Base-by-base conservation (phyloP, 305 asterid genomes). In the Euphrasia arctica region DNA sequence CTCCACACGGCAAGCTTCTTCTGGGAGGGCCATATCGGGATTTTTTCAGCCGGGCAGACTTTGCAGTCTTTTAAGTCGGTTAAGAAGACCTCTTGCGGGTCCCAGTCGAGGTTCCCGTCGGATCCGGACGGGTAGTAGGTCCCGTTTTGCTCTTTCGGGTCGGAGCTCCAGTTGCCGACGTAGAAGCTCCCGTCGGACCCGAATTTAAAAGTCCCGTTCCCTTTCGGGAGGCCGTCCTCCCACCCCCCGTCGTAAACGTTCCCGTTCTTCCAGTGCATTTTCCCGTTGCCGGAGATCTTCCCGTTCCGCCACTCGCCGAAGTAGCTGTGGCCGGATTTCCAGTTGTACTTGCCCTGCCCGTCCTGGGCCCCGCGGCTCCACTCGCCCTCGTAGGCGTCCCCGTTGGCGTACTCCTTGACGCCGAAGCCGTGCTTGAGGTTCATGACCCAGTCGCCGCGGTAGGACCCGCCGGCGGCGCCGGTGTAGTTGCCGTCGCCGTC, bases 1-100 rank as follows among this genome's bases (percentile, higher is more conserved):
- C 81, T 82, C 93, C 91, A 87, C 12, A 78, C 81, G 0, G 96
- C 96, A 4, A 91, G 80, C 80, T 84, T 89, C 78, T 91, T 84
- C 64, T 92, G 91, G 0, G 97, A 92, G 4, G 98, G 98, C 87
- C 89, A 80, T n/a, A 89, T 67, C 0, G 90, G 80, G 10, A 92
- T 79, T 65, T 80, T 87, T 64, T 89, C 96, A 4, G 66, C 58
- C 0, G 83, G 87, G 42, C 80, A 78, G 12, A 88, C 73, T 64
- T 42, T 78, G 62, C 87, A 81, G 2, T 83, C 86, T 14, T 76
- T 80, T 77, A 88, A 73, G 58, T 85, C 83, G 3, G 60, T 68
- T 2, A 41, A 55, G 14, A 73, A 85, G 7, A 88, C 83, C 12
- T 85, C 79, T 8, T 80, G 83, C 56, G 92, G 92, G 56, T 82